Evolutionary conservation across 108 stramenopile genomes (phyloP).

Genomic region (Fistulifera solaris): DNA sequence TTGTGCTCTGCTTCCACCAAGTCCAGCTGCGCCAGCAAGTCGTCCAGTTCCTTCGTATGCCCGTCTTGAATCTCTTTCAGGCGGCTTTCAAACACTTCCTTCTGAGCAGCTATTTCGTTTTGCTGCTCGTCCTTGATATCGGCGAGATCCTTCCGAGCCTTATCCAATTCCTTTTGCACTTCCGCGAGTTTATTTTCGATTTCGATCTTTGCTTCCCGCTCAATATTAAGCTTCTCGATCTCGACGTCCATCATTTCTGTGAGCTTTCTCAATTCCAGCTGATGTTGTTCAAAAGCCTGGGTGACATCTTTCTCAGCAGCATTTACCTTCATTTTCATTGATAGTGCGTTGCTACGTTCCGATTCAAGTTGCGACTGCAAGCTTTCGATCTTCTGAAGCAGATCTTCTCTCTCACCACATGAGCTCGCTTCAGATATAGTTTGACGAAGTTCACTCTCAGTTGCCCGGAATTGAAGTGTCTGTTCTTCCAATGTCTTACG

Average conservation of each 20-base stretch:
- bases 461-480: not conserved
- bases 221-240: too few species aligned
- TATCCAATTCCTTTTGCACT: too few species aligned
- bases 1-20: slow-evolving; percentile 43
- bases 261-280: not conserved
- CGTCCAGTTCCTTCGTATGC: slow-evolving; percentile 40
- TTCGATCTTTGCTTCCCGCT: not conserved
- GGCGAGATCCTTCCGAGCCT: too few species aligned
- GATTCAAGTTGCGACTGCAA: slow-evolving; percentile 19
- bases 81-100: slow-evolving; percentile 12
- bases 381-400: slow-evolving; percentile 14
- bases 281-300: not conserved
- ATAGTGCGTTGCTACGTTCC: slow-evolving; percentile 1
- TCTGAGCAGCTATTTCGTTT: not conserved
- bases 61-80: slow-evolving; percentile 23
- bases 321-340: slow-evolving; percentile 4
- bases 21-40: slow-evolving; percentile 41
- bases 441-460: not conserved
- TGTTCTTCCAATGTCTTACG: not conserved
- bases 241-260: too few species aligned
- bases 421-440: slow-evolving; percentile 3
- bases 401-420: slow-evolving; percentile 9
- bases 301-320: slow-evolving; percentile 4
- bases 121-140: too few species aligned
- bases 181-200: not conserved